Evolutionary conservation across 1,284 basidiomycete genomes (phyloP).

Genomic region (Bondarzewia mesenterica): DNA sequence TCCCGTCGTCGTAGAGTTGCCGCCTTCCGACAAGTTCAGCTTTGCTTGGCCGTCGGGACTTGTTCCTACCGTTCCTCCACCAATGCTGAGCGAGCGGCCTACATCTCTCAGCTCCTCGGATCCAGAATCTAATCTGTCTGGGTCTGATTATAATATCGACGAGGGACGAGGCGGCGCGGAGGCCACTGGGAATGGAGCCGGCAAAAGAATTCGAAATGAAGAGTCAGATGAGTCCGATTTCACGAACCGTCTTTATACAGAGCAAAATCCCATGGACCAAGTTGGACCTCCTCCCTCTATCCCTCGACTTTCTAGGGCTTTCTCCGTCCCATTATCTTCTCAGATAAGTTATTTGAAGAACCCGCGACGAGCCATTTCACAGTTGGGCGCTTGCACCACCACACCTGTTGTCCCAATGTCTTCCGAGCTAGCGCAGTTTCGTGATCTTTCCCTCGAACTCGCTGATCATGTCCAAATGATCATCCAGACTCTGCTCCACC

Average conservation of each 20-base stretch:
- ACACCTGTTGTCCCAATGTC: conserved; percentile 14
- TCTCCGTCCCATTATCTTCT: conserved; percentile 63
- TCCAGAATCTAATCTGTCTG: conserved; percentile 39
- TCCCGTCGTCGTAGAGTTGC: conserved; percentile 30
- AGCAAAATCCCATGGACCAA: conserved; percentile 27
- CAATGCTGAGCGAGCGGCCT: conserved; percentile 26
- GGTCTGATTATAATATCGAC: conserved; percentile 26
- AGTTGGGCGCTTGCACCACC: conserved; percentile 10
- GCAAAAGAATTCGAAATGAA: conserved; percentile 12
- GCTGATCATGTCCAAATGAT: conserved; percentile 84
- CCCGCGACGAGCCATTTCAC: conserved; percentile 36
- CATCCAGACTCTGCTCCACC: conserved; percentile 81
- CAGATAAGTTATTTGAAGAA: conserved; percentile 62
- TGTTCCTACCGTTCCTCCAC: conserved; percentile 25
- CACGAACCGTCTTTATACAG: conserved; percentile 24
- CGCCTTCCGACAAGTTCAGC: conserved; percentile 38
- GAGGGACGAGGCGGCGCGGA: conserved; percentile 1
- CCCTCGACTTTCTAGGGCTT: conserved; percentile 56
- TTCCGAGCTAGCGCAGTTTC: conserved; percentile 36
- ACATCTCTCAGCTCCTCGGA: conserved; percentile 37
- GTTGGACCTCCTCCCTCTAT: conserved; percentile 18
- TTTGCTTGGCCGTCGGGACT: conserved; percentile 41
- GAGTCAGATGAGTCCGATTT: conserved; percentile 22
- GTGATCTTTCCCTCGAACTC: conserved; percentile 70
- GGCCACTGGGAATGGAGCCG: conserved; percentile 3